These are phyloP conservation scores for Citrus trifoliata DNA, from an alignment of 345 rosid species.

Conservation along the genomic window DNA sequence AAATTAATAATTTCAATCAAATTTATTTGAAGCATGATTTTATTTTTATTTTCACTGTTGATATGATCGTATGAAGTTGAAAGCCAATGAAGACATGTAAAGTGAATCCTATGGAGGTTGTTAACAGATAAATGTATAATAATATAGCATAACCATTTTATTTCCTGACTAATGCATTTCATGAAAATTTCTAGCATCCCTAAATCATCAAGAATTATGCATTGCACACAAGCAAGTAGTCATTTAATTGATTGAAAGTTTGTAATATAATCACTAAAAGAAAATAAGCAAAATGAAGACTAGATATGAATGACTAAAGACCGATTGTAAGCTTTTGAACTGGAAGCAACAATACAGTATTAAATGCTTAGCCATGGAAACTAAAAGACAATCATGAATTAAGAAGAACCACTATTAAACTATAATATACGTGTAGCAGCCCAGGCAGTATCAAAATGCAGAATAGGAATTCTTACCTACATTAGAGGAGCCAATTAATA, in stretches of 20 bases:
- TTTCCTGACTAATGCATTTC: not conserved
- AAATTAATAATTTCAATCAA: not conserved
- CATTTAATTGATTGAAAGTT: not conserved
- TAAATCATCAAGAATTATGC: not conserved
- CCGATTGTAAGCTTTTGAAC: not conserved
- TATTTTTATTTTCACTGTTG: not conserved
- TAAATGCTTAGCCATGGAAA: not conserved
- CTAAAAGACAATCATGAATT: not conserved
- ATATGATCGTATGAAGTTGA: not conserved
- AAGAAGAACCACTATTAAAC: not conserved
- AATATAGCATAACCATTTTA: not conserved
- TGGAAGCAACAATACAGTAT: not conserved
- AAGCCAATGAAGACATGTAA: not conserved
- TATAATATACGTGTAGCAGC: not conserved
- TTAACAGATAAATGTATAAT: not conserved
- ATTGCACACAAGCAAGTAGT: not conserved
- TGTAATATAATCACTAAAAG: no score
- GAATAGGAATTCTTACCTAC: constrained; percentile 34
- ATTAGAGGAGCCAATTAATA: constrained; percentile 57
- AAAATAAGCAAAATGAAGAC: not conserved
- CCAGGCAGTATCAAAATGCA: constrained; percentile 2
- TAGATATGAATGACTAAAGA: not conserved
- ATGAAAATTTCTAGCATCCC: not conserved
- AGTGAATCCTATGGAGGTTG: not conserved
- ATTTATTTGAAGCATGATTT: not conserved